Conservation (phyloP, 2,329 filamentous ascomycete genomes). For the Phialemonium atrogriseum region DNA sequence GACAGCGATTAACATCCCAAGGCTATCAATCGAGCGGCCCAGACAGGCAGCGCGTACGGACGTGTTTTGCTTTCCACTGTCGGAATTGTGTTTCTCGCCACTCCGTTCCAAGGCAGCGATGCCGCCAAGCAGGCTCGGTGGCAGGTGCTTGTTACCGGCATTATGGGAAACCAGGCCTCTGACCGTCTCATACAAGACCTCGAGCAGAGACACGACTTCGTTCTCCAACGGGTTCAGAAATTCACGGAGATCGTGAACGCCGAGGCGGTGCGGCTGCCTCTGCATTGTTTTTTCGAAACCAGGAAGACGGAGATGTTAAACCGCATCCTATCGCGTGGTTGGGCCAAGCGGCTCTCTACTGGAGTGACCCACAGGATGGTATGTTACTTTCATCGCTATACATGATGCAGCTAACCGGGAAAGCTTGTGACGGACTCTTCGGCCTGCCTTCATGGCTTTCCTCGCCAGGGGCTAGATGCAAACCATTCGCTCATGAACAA, state of each 20-base stretch:
- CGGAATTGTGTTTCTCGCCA: slow-evolving; percentile 15
- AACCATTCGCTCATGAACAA: slow-evolving; percentile 8
- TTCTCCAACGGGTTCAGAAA: slow-evolving; percentile 8
- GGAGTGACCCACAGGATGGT: slow-evolving; percentile 6
- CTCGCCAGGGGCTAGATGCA: slow-evolving; percentile 7
- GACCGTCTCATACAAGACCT: slow-evolving; percentile 9
- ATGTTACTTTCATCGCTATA: slow-evolving; percentile 1
- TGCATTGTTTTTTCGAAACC: slow-evolving; percentile 10
- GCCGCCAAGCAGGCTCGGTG: slow-evolving; percentile 10
- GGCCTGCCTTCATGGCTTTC: slow-evolving; percentile 9
- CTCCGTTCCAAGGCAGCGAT: slow-evolving; percentile 13
- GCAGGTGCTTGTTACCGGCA: slow-evolving; percentile 9
- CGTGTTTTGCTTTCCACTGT: slow-evolving; percentile 11
- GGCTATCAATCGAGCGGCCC: slow-evolving; percentile 13
- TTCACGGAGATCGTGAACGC: slow-evolving; percentile 11
- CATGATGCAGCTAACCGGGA: slow-evolving; percentile 3
- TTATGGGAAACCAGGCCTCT: slow-evolving; percentile 12
- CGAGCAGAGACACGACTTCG: slow-evolving; percentile 5
- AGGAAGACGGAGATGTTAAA: slow-evolving; percentile 8
- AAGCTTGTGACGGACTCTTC: slow-evolving; percentile 8
- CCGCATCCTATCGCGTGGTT: slow-evolving; percentile 5
- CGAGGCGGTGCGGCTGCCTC: slow-evolving; percentile 8
- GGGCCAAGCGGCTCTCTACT: slow-evolving; percentile 5
- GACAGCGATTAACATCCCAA: slow-evolving; percentile 5
- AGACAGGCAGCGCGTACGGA: slow-evolving; percentile 11